Conservation (phyloP, 164 flowering plant species). For the Stephania cephalantha region DNA sequence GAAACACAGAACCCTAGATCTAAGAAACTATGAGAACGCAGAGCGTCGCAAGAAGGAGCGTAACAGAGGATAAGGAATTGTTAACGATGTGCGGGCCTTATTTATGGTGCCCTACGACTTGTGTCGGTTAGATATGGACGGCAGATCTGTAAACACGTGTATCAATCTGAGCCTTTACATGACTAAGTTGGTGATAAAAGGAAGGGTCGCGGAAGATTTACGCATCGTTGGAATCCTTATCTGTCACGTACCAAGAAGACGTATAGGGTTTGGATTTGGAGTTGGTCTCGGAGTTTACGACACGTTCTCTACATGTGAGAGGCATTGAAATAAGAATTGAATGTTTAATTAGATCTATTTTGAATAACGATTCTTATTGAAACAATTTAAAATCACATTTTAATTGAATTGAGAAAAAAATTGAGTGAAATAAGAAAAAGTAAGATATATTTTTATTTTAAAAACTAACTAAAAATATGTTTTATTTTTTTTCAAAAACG, state of each 20-base stretch:
- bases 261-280: not conserved
- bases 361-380: too few species aligned
- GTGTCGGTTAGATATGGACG: not conserved
- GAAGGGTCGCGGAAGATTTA: not conserved
- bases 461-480: too few species aligned
- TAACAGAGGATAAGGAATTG: not conserved
- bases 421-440: too few species aligned
- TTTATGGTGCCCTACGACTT: not conserved
- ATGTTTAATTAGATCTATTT: too few species aligned
- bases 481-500: too few species aligned
- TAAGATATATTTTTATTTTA: too few species aligned
- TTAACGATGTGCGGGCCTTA: not conserved
- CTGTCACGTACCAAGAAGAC: not conserved
- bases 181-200: slow-evolving; percentile 1
- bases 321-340: too few species aligned
- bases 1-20: not conserved
- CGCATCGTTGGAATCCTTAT: not conserved
- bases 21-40: not conserved
- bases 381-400: too few species aligned
- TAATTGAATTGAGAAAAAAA: too few species aligned
- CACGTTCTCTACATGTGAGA: too few species aligned
- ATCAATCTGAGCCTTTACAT: not conserved
- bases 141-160: not conserved
- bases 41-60: not conserved
- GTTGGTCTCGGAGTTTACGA: too few species aligned